A percentile compares a stretch with the other conserved stretches of the same genome.
Conservation (phyloP, 306 rosid species). For the Fragaria vesca region DNA sequence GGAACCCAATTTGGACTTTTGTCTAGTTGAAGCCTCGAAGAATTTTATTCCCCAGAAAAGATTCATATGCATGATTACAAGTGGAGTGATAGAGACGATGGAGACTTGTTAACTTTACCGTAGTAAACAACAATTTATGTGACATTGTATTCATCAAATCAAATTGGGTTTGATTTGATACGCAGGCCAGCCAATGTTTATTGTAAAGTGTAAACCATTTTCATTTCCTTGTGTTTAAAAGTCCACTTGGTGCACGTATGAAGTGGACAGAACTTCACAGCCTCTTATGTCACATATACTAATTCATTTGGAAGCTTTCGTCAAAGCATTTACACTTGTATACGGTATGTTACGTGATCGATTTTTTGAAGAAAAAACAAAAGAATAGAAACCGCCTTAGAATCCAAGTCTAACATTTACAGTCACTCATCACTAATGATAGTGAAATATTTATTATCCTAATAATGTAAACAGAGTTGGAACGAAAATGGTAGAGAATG, state of each 20-base stretch:
- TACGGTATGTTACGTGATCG: not conserved
- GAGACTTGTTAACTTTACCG: conserved; percentile 33
- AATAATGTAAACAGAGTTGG: not conserved
- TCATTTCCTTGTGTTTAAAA: not conserved
- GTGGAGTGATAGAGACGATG: conserved; percentile 45
- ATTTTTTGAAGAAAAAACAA: no score
- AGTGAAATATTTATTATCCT: no score
- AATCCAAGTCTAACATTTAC: not conserved
- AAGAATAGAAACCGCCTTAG: not conserved
- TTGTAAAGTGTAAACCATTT: not conserved
- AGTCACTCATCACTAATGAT: no score
- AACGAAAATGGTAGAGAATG: not conserved
- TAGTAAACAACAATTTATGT: not conserved
- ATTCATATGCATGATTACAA: conserved; percentile 57
- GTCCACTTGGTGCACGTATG: conserved; percentile 33
- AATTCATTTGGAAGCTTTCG: not conserved
- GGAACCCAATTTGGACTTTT: conserved; percentile 46
- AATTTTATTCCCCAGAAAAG: conserved; percentile 33
- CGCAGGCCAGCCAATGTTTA: not conserved
- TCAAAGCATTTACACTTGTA: not conserved
- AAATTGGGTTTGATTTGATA: not conserved
- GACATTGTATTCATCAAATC: not conserved
- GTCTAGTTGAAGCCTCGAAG: conserved; percentile 48
- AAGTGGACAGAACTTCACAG: conserved; percentile 37
- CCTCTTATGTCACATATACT: conserved; percentile 25